A percentile compares a stretch with the other conserved stretches of the same genome.
These are phyloP conservation scores for Puccinia horiana DNA, from an alignment of 1,284 basidiomycete species.

Conservation along the genomic window DNA sequence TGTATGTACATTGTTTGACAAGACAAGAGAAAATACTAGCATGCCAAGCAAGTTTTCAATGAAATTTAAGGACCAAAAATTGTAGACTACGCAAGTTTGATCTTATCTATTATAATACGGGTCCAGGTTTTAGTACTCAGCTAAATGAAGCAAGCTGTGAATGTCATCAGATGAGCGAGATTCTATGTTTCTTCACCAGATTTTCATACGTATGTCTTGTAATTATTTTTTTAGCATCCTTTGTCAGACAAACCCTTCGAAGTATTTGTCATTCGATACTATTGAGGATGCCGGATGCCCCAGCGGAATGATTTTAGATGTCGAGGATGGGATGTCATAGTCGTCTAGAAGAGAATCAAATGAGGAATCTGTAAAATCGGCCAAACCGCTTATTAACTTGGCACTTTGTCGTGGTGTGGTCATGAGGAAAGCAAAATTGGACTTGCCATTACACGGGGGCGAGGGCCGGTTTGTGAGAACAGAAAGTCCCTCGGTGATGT, in stretches of 20 bases:
- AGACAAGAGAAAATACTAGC: too few species aligned
- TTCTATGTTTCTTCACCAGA: neutral
- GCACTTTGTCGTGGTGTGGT: neutral
- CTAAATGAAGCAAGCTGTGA: too few species aligned
- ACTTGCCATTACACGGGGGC: conserved; percentile 1
- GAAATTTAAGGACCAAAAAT: too few species aligned
- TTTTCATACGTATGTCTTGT: conserved; percentile 41
- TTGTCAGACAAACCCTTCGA: conserved; percentile 76
- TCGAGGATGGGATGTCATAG: conserved; percentile 54
- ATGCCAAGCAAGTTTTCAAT: too few species aligned
- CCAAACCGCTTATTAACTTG: neutral
- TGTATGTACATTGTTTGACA: too few species aligned
- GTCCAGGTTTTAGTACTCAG: too few species aligned
- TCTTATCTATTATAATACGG: too few species aligned
- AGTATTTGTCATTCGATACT: conserved; percentile 29
- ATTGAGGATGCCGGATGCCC: conserved; percentile 38
- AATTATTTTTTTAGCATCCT: conserved; percentile 62
- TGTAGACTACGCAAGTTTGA: too few species aligned
- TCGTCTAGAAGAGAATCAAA: conserved; percentile 36
- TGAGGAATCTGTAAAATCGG: neutral
- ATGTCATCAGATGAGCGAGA: neutral
- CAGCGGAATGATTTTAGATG: conserved; percentile 68
- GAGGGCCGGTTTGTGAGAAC: neutral
- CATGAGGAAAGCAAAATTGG: neutral
- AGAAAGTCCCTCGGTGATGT: conserved; percentile 38